phyloP scores from a whole-genome alignment of 305 asterid species.

The Euphrasia arctica region DNA sequence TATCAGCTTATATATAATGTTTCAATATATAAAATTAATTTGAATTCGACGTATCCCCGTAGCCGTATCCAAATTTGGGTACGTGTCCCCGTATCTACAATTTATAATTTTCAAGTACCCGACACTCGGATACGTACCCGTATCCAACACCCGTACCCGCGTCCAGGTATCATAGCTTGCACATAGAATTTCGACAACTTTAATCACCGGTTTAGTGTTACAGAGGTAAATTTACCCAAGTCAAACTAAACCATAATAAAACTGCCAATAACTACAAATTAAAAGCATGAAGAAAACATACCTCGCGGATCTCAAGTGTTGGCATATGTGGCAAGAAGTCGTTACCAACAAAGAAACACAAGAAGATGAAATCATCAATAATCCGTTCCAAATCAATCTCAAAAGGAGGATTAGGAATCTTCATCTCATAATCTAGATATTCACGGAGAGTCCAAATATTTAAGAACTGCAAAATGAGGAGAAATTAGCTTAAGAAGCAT shows the following conservation, averaged over 20 bases:
- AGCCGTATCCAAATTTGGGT: too few relatives aligned
- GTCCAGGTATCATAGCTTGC: not conserved
- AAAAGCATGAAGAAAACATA: constrained; percentile 34
- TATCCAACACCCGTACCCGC: too few relatives aligned
- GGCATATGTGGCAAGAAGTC: constrained; percentile 99
- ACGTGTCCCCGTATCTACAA: too few relatives aligned
- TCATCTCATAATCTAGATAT: constrained; percentile 90
- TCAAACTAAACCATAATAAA: not conserved
- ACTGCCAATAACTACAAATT: constrained; percentile 15
- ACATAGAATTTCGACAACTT: constrained; percentile 12
- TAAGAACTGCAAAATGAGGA: constrained; percentile 63
- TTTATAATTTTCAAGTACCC: too few relatives aligned
- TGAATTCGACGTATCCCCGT: too few relatives aligned
- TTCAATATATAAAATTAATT: too few relatives aligned
- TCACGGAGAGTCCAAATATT: constrained; percentile 96
- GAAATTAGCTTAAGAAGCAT: constrained; percentile 22
- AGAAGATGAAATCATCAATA: constrained; percentile 90
- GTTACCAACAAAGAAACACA: constrained; percentile 98
- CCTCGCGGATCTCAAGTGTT: constrained; percentile 99
- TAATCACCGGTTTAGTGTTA: not conserved
- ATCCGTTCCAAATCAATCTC: constrained; percentile 80
- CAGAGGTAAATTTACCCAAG: constrained; percentile 11
- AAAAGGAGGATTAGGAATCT: constrained; percentile 81
- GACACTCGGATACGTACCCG: too few relatives aligned
- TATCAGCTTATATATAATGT: too few relatives aligned